phyloP scores from a whole-genome alignment of 2,329 filamentous ascomycete species.

The Hypoxylon sp. region DNA sequence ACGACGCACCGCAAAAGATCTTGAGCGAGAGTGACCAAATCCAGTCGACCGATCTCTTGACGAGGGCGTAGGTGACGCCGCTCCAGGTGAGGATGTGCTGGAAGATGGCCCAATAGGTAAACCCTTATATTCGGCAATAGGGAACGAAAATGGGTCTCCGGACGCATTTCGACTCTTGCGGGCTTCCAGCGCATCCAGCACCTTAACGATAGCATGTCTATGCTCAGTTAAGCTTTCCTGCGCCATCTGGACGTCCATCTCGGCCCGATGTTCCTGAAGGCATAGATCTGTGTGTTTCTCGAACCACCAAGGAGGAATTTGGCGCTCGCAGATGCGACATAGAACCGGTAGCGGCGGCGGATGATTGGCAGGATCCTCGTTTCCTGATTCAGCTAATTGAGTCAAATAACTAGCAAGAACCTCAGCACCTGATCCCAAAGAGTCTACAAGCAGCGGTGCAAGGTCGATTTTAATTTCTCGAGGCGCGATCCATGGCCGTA shows the following conservation, averaged over 20 bases:
- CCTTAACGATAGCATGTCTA: slow-evolving; percentile 92
- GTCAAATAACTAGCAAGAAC: slow-evolving; percentile 95
- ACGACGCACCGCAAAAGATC: slow-evolving; percentile 90
- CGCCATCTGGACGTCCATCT: slow-evolving; percentile 97
- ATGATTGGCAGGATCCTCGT: slow-evolving; percentile 79
- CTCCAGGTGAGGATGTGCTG: slow-evolving; percentile 77
- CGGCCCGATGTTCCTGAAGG: slow-evolving; percentile 92
- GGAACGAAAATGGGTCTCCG: slow-evolving; percentile 64
- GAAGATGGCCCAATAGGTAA: slow-evolving; percentile 82
- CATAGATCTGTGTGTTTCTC: slow-evolving; percentile 98
- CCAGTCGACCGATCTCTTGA: slow-evolving; percentile 80
- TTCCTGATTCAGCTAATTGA: slow-evolving; percentile 83
- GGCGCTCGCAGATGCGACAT: slow-evolving; percentile 96
- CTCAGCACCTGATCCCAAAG: slow-evolving; percentile 92
- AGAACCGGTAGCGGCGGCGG: slow-evolving; percentile 86
- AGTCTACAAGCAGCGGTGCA: slow-evolving; percentile 88
- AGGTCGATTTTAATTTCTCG: slow-evolving; percentile 97
- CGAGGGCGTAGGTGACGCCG: slow-evolving; percentile 76
- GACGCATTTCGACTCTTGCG: slow-evolving; percentile 73
- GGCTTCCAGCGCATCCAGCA: slow-evolving; percentile 90
- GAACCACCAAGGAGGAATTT: slow-evolving; percentile 99
- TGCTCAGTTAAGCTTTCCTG: slow-evolving; percentile 94
- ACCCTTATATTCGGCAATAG: slow-evolving; percentile 86
- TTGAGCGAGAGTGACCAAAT: slow-evolving; percentile 81
- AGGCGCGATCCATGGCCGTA: slow-evolving; percentile 88